phyloP scores from a whole-genome alignment of 2,329 filamentous ascomycete genomes.

The Fusarium chlamydosporum region DNA sequence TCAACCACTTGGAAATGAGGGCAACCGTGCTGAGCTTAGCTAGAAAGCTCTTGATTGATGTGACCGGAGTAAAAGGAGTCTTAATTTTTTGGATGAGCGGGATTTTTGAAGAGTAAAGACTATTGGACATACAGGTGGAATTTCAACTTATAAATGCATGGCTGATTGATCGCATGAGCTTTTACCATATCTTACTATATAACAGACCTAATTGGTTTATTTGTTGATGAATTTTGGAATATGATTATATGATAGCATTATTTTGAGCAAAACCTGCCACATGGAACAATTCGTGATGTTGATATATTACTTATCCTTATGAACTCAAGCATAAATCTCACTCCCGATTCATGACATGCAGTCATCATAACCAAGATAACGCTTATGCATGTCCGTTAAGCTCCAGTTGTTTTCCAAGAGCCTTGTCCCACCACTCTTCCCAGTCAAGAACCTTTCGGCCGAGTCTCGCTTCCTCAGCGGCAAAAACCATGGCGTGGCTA shows the following conservation, averaged over 20 bases:
- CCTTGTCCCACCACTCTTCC: conserved; percentile 77
- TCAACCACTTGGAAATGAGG: conserved; percentile 51
- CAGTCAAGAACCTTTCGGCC: conserved; percentile 80
- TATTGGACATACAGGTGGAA: conserved; percentile 22
- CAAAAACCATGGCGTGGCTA: conserved; percentile 94
- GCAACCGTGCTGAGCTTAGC: conserved; percentile 54
- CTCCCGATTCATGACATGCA: neutral
- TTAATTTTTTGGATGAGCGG: conserved; percentile 12
- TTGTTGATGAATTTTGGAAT: conserved; percentile 25
- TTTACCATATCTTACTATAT: conserved; percentile 42
- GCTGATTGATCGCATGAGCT: conserved; percentile 27
- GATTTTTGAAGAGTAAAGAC: conserved; percentile 1
- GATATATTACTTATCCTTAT: neutral
- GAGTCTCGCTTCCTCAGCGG: conserved; percentile 86
- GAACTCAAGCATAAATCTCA: neutral
- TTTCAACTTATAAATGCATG: conserved; percentile 27
- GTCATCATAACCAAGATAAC: neutral
- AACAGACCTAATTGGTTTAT: conserved; percentile 23
- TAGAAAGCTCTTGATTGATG: conserved; percentile 23
- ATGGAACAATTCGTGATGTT: neutral
- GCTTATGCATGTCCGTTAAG: neutral
- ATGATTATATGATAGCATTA: conserved; percentile 20
- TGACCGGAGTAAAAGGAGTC: conserved; percentile 21
- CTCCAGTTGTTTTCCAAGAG: conserved; percentile 48
- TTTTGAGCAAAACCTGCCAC: neutral